phyloP scores from a whole-genome alignment of 257 asterid species.

The Solanum virginianum region DNA sequence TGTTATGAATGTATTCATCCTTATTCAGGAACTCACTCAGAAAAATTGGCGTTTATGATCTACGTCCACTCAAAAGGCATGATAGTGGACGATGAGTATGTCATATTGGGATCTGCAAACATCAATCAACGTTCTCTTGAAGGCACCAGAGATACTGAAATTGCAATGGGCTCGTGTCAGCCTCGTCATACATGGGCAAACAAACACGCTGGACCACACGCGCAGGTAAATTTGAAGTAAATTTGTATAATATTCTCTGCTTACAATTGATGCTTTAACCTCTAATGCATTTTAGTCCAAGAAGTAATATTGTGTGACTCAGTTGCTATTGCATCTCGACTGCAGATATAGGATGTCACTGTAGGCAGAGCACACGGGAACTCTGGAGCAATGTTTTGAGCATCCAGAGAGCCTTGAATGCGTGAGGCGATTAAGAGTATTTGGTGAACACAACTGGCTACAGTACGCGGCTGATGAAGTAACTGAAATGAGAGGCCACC shows the following conservation, averaged over 20 bases:
- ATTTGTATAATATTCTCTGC: no score
- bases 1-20: neutral
- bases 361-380: slow-evolving; percentile 86
- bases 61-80: slow-evolving; percentile 95
- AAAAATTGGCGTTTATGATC: slow-evolving; percentile 68
- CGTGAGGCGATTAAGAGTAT: slow-evolving; percentile 50
- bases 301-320: neutral
- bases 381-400: slow-evolving; percentile 49
- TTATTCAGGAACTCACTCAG: slow-evolving; percentile 37
- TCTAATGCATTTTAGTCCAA: neutral
- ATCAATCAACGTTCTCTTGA: slow-evolving; percentile 87
- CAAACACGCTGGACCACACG: slow-evolving; percentile 43
- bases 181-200: slow-evolving; percentile 73
- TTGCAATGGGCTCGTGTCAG: slow-evolving; percentile 91
- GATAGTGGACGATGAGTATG: slow-evolving; percentile 89
- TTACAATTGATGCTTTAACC: neutral
- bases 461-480: slow-evolving; percentile 52
- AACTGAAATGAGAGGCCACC: slow-evolving; percentile 56
- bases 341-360: slow-evolving; percentile 83
- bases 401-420: slow-evolving; percentile 67
- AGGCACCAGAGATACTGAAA: slow-evolving; percentile 86
- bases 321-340: neutral
- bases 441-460: slow-evolving; percentile 63
- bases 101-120: slow-evolving; percentile 82
- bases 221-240: slow-evolving; percentile 39